Conservation (phyloP, 305 asterid genomes). For the Solanum hybrid region DNA sequence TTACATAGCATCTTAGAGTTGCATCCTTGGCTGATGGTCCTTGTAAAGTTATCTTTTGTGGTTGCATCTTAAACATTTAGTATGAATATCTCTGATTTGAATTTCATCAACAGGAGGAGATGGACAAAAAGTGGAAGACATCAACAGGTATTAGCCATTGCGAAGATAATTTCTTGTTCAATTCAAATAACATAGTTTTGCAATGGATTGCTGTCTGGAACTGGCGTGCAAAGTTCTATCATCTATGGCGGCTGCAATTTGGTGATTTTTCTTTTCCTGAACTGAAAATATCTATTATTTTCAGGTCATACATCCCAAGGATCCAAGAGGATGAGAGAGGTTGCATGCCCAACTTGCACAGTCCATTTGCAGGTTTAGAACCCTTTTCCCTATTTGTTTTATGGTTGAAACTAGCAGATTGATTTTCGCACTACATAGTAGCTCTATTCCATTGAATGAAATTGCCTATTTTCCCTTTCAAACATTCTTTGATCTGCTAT, state of each 20-base stretch:
- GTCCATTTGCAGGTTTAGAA: slow-evolving; percentile 71
- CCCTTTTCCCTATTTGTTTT: neutral
- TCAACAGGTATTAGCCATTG: slow-evolving; percentile 27
- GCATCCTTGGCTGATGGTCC: neutral
- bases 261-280: neutral
- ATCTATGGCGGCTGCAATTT: neutral
- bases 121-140: slow-evolving; percentile 68
- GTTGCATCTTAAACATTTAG: neutral
- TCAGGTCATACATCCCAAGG: slow-evolving; percentile 36
- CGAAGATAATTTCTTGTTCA: neutral
- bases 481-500: neutral
- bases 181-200: neutral
- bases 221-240: neutral
- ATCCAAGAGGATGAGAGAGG: slow-evolving; percentile 61
- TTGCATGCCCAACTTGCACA: slow-evolving; percentile 82
- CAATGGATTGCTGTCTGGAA: neutral
- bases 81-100: slow-evolving; percentile 2
- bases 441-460: neutral
- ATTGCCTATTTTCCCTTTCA: neutral
- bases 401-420: neutral
- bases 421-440: neutral
- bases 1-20: neutral
- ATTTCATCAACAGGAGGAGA: slow-evolving; percentile 53
- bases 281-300: slow-evolving; percentile 3
- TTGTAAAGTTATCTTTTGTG: neutral